These are phyloP conservation scores for Lindgomyces ingoldianus DNA, from an alignment of 495 filamentous ascomycete species.

Conservation along the genomic window DNA sequence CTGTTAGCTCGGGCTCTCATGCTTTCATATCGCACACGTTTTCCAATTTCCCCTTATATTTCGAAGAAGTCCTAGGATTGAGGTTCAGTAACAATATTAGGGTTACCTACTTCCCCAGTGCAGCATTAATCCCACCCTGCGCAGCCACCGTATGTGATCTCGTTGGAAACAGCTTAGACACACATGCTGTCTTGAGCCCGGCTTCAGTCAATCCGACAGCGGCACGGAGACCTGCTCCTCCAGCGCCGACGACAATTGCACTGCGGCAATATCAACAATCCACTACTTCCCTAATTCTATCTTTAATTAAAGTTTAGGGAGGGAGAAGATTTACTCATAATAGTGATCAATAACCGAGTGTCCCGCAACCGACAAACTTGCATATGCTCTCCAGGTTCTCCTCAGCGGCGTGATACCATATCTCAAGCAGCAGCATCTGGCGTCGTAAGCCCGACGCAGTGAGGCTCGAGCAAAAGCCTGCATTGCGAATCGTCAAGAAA, in stretches of 20 bases:
- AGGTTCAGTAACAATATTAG: no score
- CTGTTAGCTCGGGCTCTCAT: no score
- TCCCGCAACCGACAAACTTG: neutral
- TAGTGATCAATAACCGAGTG: conserved; percentile 8
- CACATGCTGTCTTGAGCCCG: conserved; percentile 97
- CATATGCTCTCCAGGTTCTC: neutral
- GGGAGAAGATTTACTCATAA: conserved; percentile 4
- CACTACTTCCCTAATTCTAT: no score
- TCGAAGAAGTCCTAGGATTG: no score
- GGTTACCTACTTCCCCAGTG: conserved; percentile 77
- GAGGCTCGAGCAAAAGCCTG: no score
- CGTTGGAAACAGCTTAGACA: conserved; percentile 97
- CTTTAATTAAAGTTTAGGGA: neutral
- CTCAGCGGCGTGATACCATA: no score
- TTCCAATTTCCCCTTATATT: neutral
- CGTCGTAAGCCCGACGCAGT: no score
- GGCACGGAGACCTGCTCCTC: conserved; percentile 90
- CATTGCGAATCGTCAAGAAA: no score
- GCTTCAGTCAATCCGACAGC: conserved; percentile 97
- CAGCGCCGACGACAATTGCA: conserved; percentile 94
- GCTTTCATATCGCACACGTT: neutral
- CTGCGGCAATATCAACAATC: neutral
- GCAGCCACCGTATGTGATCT: conserved; percentile 95
- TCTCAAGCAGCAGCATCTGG: no score
- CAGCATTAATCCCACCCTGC: conserved; percentile 93